These are phyloP conservation scores for Mediolabrus comicus DNA, from an alignment of 108 stramenopile species.

Conservation along the genomic window DNA sequence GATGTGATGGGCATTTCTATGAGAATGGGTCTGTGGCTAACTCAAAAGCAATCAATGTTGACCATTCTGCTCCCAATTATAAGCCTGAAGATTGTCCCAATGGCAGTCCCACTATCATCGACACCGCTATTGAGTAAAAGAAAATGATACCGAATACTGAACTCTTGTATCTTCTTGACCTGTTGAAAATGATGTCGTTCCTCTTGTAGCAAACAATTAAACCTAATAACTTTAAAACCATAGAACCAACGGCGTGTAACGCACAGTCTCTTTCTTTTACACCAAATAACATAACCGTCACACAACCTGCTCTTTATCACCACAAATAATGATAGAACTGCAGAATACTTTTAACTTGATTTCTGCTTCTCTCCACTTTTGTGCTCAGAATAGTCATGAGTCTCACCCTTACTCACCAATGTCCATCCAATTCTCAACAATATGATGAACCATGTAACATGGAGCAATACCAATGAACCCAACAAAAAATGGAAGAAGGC, in stretches of 20 bases:
- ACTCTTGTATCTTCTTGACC: too few species aligned
- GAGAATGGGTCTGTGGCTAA: background rate
- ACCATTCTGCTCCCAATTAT: background rate
- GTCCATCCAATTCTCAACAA: constrained; percentile 80
- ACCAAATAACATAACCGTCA: too few species aligned
- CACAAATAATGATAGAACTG: background rate
- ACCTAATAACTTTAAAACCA: too few species aligned
- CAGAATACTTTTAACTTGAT: background rate
- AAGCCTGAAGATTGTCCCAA: too few species aligned
- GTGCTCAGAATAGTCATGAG: constrained; percentile 84
- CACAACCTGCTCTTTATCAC: too few species aligned
- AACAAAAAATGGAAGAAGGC: constrained; percentile 58
- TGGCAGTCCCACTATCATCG: too few species aligned
- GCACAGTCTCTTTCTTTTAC: too few species aligned
- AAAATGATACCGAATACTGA: too few species aligned
- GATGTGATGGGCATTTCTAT: background rate
- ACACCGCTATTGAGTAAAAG: background rate
- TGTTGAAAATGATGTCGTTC: too few species aligned
- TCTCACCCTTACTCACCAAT: constrained; percentile 71
- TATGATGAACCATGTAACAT: constrained; percentile 79
- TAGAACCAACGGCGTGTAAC: too few species aligned
- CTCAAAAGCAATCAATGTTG: background rate
- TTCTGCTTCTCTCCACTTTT: constrained; percentile 70
- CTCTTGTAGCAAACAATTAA: too few species aligned
- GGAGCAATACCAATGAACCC: constrained; percentile 62